Percentiles rank a stretch among this genome's conserved stretches.
These are phyloP conservation scores for Tephrocybe sp. DNA, from an alignment of 768 basidiomycete genomes.

Conservation along the genomic window DNA sequence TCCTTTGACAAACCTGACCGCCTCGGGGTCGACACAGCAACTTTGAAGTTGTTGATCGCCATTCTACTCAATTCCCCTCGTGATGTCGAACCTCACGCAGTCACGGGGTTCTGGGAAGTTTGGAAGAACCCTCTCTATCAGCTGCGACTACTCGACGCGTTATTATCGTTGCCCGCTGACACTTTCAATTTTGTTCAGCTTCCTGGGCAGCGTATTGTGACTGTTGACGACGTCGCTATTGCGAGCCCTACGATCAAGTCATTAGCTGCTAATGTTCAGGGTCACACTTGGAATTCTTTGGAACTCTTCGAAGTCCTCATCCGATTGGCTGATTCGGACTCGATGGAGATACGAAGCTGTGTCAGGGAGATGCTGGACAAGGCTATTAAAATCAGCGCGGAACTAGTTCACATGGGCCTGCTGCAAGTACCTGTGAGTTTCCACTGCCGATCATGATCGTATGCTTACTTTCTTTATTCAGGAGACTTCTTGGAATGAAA, in stretches of 20 bases:
- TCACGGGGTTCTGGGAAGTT: conserved; percentile 78
- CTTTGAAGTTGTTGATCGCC: conserved; percentile 84
- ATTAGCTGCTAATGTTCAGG: conserved; percentile 86
- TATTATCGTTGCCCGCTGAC: conserved; percentile 85
- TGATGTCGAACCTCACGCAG: conserved; percentile 73
- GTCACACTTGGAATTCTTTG: conserved; percentile 91
- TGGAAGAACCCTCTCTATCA: conserved; percentile 89
- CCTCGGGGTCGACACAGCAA: conserved; percentile 84
- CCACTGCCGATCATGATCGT: neutral
- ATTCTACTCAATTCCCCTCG: conserved; percentile 82
- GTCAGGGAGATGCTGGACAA: conserved; percentile 93
- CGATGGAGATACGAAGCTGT: conserved; percentile 64
- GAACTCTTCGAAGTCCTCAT: conserved; percentile 89
- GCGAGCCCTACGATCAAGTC: conserved; percentile 92
- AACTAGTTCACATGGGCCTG: conserved; percentile 90
- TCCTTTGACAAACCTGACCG: conserved; percentile 85
- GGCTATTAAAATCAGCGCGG: conserved; percentile 90
- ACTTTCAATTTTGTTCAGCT: conserved; percentile 91
- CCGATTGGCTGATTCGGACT: conserved; percentile 71
- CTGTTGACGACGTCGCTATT: conserved; percentile 81
- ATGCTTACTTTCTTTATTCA: conserved; percentile 20
- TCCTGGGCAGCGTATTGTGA: conserved; percentile 79
- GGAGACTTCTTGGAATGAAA: conserved; percentile 85
- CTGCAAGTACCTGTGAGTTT: conserved; percentile 82
- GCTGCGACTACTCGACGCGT: conserved; percentile 81